A percentile compares a stretch with the other conserved stretches of the same genome.
Conservation (phyloP, 2,329 filamentous ascomycete species). For the Pseudogymnoascus sp. region DNA sequence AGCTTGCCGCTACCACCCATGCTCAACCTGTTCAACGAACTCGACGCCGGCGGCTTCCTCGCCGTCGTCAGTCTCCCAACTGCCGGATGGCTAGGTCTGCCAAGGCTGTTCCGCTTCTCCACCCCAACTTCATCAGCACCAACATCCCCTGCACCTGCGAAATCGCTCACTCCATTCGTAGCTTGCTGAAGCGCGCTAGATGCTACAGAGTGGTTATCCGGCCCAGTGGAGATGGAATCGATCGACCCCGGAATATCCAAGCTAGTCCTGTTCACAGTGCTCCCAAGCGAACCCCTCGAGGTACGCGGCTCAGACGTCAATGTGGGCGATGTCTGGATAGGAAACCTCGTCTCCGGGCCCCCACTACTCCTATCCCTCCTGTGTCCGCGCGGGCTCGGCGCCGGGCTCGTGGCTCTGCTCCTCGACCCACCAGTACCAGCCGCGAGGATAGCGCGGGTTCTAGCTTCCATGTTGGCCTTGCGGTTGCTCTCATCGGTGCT, state of each 20-base stretch:
- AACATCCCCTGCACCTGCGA: neutral
- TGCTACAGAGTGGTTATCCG: neutral
- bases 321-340: conserved; percentile 60
- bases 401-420: conserved; percentile 67
- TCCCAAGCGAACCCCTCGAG: conserved; percentile 27
- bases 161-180: conserved; percentile 19
- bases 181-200: conserved; percentile 17
- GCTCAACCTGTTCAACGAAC: conserved; percentile 25
- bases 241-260: conserved; percentile 62
- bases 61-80: conserved; percentile 40
- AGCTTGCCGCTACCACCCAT: conserved; percentile 27
- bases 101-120: conserved; percentile 58
- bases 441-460: conserved; percentile 68
- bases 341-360: conserved; percentile 71
- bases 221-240: neutral
- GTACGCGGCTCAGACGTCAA: conserved; percentile 37
- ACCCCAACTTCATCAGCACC: conserved; percentile 25
- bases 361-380: conserved; percentile 72
- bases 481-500: conserved; percentile 95
- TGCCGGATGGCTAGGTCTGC: conserved; percentile 43
- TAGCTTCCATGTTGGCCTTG: conserved; percentile 87
- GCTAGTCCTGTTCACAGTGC: conserved; percentile 46
- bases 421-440: conserved; percentile 43
- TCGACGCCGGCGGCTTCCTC: conserved; percentile 27
- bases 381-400: conserved; percentile 52